These are phyloP conservation scores for Hericium alpestre DNA, from an alignment of 768 basidiomycete species.

Conservation along the genomic window DNA sequence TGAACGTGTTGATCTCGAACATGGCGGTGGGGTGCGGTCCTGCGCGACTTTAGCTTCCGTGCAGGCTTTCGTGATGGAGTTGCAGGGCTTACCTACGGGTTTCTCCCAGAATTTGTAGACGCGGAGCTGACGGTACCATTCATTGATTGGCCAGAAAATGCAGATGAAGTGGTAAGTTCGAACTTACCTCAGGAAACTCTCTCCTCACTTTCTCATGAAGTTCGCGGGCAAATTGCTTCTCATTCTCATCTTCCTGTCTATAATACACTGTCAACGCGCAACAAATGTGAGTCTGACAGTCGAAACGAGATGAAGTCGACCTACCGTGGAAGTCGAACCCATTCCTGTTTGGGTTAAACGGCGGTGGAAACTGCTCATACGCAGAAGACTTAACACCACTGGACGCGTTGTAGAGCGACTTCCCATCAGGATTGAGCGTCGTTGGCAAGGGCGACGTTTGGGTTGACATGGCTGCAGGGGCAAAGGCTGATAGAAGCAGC, in stretches of 20 bases:
- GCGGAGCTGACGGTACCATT: slow-evolving; percentile 32
- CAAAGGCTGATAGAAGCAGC: no score
- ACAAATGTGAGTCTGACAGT: not conserved
- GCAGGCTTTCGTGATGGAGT: not conserved
- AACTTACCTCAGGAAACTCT: slow-evolving; percentile 58
- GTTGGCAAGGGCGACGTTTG: slow-evolving; percentile 30
- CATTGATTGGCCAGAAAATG: no score
- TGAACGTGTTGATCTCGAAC: slow-evolving; percentile 64
- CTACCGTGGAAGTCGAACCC: slow-evolving; percentile 69
- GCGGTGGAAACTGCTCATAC: slow-evolving; percentile 45
- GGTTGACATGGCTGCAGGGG: not conserved
- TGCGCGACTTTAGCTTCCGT: slow-evolving; percentile 6
- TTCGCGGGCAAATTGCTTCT: slow-evolving; percentile 39
- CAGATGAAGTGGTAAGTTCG: not conserved
- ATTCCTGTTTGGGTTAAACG: slow-evolving; percentile 41
- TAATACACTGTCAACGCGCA: slow-evolving; percentile 43
- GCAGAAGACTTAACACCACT: slow-evolving; percentile 31
- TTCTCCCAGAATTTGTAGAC: slow-evolving; percentile 54
- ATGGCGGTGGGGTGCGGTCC: slow-evolving; percentile 62
- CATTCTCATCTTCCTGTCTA: slow-evolving; percentile 32
- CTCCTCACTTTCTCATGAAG: slow-evolving; percentile 48
- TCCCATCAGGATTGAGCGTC: slow-evolving; percentile 41
- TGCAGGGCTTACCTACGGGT: slow-evolving; percentile 40
- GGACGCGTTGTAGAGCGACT: slow-evolving; percentile 42
- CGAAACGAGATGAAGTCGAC: slow-evolving; percentile 13